A percentile compares a stretch with the other conserved stretches of the same genome.
phyloP scores from a whole-genome alignment of 495 filamentous ascomycete species.

The Podospora conica region DNA sequence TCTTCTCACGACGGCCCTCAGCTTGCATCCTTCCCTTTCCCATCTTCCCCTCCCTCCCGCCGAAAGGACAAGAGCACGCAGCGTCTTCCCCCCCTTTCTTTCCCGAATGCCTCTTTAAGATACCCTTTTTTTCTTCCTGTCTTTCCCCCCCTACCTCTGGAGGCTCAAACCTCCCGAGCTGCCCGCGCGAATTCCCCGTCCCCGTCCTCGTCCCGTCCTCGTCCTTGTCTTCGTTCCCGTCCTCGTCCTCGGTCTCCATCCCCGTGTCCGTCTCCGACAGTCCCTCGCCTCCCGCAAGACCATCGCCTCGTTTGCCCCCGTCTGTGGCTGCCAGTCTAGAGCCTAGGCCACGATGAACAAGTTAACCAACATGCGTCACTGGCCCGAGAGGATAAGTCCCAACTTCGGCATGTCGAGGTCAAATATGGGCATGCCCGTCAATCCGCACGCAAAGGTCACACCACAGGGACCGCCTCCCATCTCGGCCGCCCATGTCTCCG shows the following conservation, averaged over 20 bases:
- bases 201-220: conserved; percentile 22
- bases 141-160: conserved; percentile 12
- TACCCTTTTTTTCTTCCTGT: conserved; percentile 27
- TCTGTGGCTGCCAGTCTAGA: conserved; percentile 15
- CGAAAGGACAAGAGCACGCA: conserved; percentile 34
- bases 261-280: neutral
- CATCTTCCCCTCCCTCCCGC: conserved; percentile 35
- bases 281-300: conserved; percentile 1
- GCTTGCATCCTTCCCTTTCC: conserved; percentile 16
- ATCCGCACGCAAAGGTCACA: conserved; percentile 60
- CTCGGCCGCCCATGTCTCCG: conserved; percentile 57
- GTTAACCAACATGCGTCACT: conserved; percentile 90
- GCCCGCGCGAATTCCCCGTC: conserved; percentile 3
- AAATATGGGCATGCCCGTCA: conserved; percentile 66
- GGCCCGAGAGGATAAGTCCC: conserved; percentile 86
- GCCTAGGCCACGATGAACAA: conserved; percentile 73
- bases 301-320: neutral
- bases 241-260: conserved; percentile 8
- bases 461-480: conserved; percentile 57
- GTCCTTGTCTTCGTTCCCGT: conserved; percentile 20
- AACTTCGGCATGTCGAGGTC: conserved; percentile 69
- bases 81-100: conserved; percentile 30
- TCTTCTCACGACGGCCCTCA: conserved; percentile 25
- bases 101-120: conserved; percentile 22
- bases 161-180: conserved; percentile 20